phyloP scores from a whole-genome alignment of 176 grass and related monocot species.

The Oryza nivara region DNA sequence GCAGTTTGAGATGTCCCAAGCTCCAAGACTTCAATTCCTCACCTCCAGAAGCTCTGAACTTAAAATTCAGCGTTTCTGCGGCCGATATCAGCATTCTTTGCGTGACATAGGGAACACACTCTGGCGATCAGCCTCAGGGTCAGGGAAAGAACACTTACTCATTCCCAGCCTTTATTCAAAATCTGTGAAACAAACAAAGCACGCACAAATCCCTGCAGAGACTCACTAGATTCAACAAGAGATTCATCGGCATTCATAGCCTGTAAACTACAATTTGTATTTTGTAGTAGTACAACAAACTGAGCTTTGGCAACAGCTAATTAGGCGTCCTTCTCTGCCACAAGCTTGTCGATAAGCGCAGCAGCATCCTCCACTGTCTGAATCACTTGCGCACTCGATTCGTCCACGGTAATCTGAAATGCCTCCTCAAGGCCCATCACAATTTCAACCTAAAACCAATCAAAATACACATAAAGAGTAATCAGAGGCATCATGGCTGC shows the following conservation, averaged over 20 bases:
- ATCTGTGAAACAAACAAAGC: neutral
- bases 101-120: neutral
- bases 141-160: neutral
- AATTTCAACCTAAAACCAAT: slow-evolving; percentile 50
- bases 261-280: neutral
- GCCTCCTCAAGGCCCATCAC: slow-evolving; percentile 80
- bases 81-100: neutral
- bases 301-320: neutral
- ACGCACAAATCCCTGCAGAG: neutral
- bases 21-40: neutral
- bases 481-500: neutral
- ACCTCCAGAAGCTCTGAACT: neutral
- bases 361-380: slow-evolving; percentile 65
- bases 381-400: slow-evolving; percentile 63
- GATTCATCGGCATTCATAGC: neutral
- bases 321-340: slow-evolving; percentile 47
- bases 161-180: slow-evolving; percentile 33
- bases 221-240: slow-evolving; percentile 20
- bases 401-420: slow-evolving; percentile 75
- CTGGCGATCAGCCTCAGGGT: neutral
- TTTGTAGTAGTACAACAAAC: slow-evolving; percentile 5
- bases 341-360: slow-evolving; percentile 65
- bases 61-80: neutral
- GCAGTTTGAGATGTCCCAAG: too few relatives aligned
- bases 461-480: neutral